Evolutionary conservation across 2,329 filamentous ascomycete species (phyloP), one percentile per base, ranked within the genome.

Genomic region (Fusarium staphyleae): DNA sequence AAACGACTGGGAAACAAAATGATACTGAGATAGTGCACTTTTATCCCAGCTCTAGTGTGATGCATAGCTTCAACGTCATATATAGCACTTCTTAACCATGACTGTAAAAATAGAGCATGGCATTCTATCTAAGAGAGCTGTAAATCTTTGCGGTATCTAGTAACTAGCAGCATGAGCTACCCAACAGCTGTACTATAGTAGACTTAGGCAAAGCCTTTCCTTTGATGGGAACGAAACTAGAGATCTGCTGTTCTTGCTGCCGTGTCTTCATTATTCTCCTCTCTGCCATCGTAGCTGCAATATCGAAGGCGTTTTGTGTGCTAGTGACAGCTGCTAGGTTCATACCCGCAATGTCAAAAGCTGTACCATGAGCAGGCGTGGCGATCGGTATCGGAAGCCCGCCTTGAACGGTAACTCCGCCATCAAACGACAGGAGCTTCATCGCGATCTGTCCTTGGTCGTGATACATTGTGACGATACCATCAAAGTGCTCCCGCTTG

Each of bases 401-500:
- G 8, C 70, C 70, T 46, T 72, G 69, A 2, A 72, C 65, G 1
- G 70, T 73, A 16, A 72, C 70, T 5, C 71, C 69, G 8, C 70
- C 69, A 26, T 73, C 70, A 51, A 73, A 73, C 2, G 55, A 57
- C 8, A 73, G 62, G 4, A 73, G 56, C 58, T 72, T 73, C 53
- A 73, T 66, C 5, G 70, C 71, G 29, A 72, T 72, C 54, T 73
- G 70, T 4, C 71, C 71, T 40, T 72, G 71, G 51, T 73, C 70
- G 56, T 73, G 70, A 45, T 72, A 73, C 70, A 73, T 72, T 35
- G 70, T 70, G 24, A 72, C 62, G 19, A 74, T 70, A n/a, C 66
- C 70, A 48, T 73, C 70, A 43, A 68, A 73, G 14, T 66, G 55
- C 18, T 61, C 46, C 19, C 71, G 59, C 50, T 67, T 66, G 9